Evolutionary conservation across 345 rosid genomes (phyloP), one percentile per base, ranked within the genome.

Genomic region (Nephelium lappaceum): DNA sequence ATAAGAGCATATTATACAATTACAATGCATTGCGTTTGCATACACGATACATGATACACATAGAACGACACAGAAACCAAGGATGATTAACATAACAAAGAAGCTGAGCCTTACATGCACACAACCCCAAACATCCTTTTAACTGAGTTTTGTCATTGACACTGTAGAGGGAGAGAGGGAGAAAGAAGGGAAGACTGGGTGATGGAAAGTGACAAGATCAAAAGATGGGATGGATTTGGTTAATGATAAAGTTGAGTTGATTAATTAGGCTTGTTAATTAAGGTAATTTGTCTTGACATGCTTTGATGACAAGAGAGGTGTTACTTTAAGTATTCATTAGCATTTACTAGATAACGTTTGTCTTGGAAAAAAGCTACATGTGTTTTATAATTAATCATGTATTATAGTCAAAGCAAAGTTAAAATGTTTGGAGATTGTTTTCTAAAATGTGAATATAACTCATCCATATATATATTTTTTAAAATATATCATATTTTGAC

Each of bases 51-150:
- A 55, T 31, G 55, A 16, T 11, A 47, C 36, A 31, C 36, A 1
- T 2, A 31, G 36, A 31, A 4, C 9, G 11, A 16, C 9, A 38
- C 71, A 27, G 3, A 72, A 31, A 66, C 62, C 21, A 16, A 41
- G n/a, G 63, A 25, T 24, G 16, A 43, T 23, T 31, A 31, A 31
- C 36, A 31, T 11, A 66, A 65, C 71, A 66, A 66, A 38, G 38
- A 62, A 8, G 78, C 31, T 21, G 49, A 16, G n/a, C 25, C 66
- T 77, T 47, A 31, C 15, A 21, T 53, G 73, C 82, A 80, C 84
- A 69, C 31, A 49, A n/a, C 57, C 78, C 87, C 68, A 75, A 78
- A 77, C 69, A 67, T 41, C 78, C 45, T 6, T 31, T 1, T 31
- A 31, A 31, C 3, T 31, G 2, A 31, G 36, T 31, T 31, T 31